Base-by-base conservation (phyloP, 176 grass and related monocot species). In the Oropetium thomaeum region DNA sequence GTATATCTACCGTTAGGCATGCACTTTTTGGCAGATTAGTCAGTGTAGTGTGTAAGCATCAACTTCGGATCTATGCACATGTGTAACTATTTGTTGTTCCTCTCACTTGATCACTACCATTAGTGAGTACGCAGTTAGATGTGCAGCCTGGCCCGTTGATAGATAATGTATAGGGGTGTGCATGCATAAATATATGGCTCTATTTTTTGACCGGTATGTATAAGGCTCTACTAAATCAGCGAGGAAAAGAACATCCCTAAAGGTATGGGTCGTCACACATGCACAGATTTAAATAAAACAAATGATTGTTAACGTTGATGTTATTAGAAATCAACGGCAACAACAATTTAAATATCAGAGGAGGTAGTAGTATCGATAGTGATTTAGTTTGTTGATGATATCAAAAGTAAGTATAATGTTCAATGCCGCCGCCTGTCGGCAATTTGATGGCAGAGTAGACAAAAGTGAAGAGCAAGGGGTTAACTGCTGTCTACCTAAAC, bases 351-450 rank as follows among this genome's bases (percentile, higher is more conserved):
- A n/a, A n/a, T n/a, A 82, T 47, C 20, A 27, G 6, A 17, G 13
- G 34, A 29, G 14, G 55, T 32, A 70, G 38, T n/a, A 62, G 11
- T 29, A 45, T 30, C 38, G 16, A 29, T 9, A 32, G 38, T 74
- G 63, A 51, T 75, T 17, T 55, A 23, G 14, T 35, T 63, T 48
- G 55, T 47, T 58, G 8, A 17, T 40, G 47, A 41, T 70, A 67
- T 77, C 61, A 58, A 77, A 77, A 66, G 71, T 19, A 57, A 7
- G 47, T 52, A 52, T 47, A 63, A 33, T 72, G 48, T 78, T 78
- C 67, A 87, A 73, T 82, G 49, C 51, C 73, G 79, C 59, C 73
- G 51, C n/a, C n/a, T n/a, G n/a, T n/a, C n/a, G n/a, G 73, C 59
- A 87, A 67, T 65, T 51, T 77, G 60, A 77, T 49, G 41, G 17